Conservation (phyloP, 208 protist genomes). For the Acanthamoeba triangularis region DNA sequence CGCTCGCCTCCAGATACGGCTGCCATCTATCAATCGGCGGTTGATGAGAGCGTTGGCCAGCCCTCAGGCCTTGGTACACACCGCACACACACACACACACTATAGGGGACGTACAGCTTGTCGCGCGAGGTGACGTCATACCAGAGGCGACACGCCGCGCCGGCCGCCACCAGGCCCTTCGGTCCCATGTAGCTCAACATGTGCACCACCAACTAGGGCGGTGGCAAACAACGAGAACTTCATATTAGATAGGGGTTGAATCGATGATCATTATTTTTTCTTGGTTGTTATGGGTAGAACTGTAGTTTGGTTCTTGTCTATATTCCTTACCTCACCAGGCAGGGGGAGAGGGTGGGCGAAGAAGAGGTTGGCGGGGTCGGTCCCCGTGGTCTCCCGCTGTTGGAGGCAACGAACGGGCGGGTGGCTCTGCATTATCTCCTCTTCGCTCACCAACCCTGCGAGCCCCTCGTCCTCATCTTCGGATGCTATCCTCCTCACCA, state of each 20-base stretch:
- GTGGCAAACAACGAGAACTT: background rate
- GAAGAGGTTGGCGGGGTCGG: background rate
- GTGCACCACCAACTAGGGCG: background rate
- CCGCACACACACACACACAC: background rate
- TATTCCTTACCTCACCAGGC: background rate
- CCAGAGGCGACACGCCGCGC: background rate
- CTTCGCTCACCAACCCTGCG: background rate
- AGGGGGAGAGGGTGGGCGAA: background rate
- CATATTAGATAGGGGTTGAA: background rate
- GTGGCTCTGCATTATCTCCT: background rate
- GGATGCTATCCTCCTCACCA: no score
- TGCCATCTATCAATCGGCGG: background rate
- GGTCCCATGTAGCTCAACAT: background rate
- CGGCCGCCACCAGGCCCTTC: background rate
- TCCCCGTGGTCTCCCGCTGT: background rate
- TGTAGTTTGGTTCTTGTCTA: no score
- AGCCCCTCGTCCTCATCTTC: background rate
- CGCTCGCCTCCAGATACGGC: background rate
- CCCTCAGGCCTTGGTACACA: no score
- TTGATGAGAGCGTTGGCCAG: no score
- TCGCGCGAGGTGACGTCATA: background rate
- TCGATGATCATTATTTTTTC: background rate
- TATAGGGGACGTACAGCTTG: background rate
- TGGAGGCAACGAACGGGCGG: background rate
- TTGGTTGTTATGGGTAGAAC: background rate